Conservation (phyloP, 805 yeast genomes). For the Candida morakotiae region DNA sequence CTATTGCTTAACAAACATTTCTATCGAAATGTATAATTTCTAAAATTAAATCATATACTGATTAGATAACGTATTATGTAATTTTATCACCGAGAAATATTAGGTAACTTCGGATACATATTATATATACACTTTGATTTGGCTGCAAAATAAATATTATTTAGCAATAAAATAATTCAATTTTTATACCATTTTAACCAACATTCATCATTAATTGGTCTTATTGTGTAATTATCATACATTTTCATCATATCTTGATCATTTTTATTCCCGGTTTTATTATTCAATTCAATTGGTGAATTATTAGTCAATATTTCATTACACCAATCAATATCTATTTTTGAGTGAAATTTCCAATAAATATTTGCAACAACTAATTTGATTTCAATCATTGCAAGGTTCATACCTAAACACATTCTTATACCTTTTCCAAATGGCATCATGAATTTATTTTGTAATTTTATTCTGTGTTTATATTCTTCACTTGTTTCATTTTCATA, state of each 20-base stretch:
- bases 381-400: constrained; percentile 63
- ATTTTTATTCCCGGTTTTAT: constrained; percentile 17
- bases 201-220: constrained; percentile 50
- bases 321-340: constrained; percentile 44
- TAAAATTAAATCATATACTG: no score
- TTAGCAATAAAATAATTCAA: no score
- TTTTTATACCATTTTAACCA: constrained; percentile 39
- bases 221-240: constrained; percentile 53
- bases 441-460: constrained; percentile 47
- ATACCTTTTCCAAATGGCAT: constrained; percentile 73
- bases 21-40: no score
- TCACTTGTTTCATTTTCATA: constrained; percentile 26
- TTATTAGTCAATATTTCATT: constrained; percentile 10
- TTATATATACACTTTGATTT: neutral
- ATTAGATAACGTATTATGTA: no score
- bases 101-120: neutral
- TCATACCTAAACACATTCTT: constrained; percentile 72
- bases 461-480: constrained; percentile 26
- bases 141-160: neutral
- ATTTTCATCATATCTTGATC: constrained; percentile 51
- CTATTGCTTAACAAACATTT: neutral
- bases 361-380: constrained; percentile 52
- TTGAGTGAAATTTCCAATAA: constrained; percentile 44
- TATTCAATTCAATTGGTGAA: constrained; percentile 16
- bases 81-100: no score